Evolutionary conservation across 176 grass and related monocot species (phyloP), one percentile per base, ranked within the genome.

Genomic region (Carex littledalei): DNA sequence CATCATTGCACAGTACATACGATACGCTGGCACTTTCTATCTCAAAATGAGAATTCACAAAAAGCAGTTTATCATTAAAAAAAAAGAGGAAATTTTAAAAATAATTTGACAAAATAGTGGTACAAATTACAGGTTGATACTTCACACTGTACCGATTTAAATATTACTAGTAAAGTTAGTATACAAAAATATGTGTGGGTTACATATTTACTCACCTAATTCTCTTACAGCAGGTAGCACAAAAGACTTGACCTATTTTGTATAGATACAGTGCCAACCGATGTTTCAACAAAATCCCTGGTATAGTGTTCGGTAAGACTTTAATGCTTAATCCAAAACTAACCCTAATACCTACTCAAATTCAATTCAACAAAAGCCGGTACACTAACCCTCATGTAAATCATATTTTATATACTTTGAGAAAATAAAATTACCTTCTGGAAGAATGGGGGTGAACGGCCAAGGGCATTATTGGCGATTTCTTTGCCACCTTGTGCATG

Each of bases 401-500:
- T 54, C 45, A 76, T 76, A 54, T 14, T 54, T 76, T 76, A 20
- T 16, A 54, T 76, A 15, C 9, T 54, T 76, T 5, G 16, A 76
- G 72, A 54, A 52, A 15, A 20, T 16, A 76, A 54, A 9, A 26
- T 65, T 84, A 98, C 95, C 95, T 97, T 97, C 5, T 87, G 81
- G 83, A 98, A 94, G 39, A 70, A 87, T 53, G 91, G 91, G 21
- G 88, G 89, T 81, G 92, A 92, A 89, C 92, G 95, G 67, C 16
- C 63, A 73, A 98, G 89, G 87, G 95, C 89, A 90, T 86, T 72
- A 70, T 89, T 86, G 81, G 95, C 90, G 87, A 98, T 93, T 84
- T 98, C 95, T 80, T 84, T 84, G 55, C 95, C 95, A 87, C 95
- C 95, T 84, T 85, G 94, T 50, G 89, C 77, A 83, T 94, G 82